Evolutionary conservation across 192 early-diverging fungal genomes (phyloP), one percentile per base, ranked within the genome.

Genomic region (Linnemannia schmuckeri): DNA sequence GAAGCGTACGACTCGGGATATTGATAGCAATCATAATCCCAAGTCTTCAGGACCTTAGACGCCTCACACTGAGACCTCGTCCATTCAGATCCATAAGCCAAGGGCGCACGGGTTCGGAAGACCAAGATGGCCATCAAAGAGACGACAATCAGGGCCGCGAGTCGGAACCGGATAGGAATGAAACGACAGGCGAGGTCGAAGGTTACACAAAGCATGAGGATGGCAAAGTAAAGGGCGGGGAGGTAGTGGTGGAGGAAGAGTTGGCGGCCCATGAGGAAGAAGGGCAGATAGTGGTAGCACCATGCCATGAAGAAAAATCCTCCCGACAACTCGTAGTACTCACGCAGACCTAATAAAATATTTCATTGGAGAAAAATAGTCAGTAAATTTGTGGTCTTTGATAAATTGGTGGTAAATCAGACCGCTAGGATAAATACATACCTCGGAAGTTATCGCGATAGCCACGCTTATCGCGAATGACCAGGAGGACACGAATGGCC

Each of bases 181-280:
- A 94, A 93, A 40, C 89, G 91, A 22, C 96, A 95, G 49, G 94
- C 81, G 41, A 97, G 87, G 88, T 99, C 97, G 77, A 97, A 92
- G 0, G 93, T 79, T 22, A 91, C 92, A 37, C 94, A 95, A 40
- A 97, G 72, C 17, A 93, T 82, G 44, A 99, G 91, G 74, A 98
- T 92, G 37, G 94, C 93, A 82, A 98, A 96, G 89, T 97, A 98
- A 24, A 98, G 90, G 9, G 97, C 94, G 10, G 98, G 97, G 22
- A 98, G 93, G 80, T 98, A 99, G 79, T 99, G 97, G 83, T 98
- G 97, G 27, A 97, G 87, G 86, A 99, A 98, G 37, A 97, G 90
- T 89, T 97, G 96, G 20, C 97, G 96, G 20, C 90, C 91, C 97
- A 98, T 97, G 33, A 97, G 84, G 88, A 96, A 97, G 88, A 98